These are phyloP conservation scores for Monilinia vaccinii-corymbosi DNA, from an alignment of 2,329 filamentous ascomycete genomes.

Conservation along the genomic window DNA sequence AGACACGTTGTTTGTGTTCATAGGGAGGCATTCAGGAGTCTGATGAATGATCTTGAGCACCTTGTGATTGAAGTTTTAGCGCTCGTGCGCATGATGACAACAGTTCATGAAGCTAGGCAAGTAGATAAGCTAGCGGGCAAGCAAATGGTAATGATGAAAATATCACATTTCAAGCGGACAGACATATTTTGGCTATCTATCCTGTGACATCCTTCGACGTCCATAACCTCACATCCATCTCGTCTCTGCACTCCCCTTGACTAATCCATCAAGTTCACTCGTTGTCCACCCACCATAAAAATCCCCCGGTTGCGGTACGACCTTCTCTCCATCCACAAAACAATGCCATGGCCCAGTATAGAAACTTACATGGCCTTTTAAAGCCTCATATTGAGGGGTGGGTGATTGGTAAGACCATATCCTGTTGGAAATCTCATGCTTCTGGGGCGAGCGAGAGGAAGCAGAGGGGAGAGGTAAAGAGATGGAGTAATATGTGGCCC, in stretches of 20 bases:
- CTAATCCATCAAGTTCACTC: slow-evolving; percentile 45
- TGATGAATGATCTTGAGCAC: neutral
- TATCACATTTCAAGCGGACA: too few species aligned
- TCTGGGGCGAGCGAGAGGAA: slow-evolving; percentile 19
- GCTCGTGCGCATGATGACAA: neutral
- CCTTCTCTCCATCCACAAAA: slow-evolving; percentile 51
- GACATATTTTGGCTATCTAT: neutral
- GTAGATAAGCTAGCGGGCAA: too few species aligned
- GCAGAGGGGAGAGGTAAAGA: slow-evolving; percentile 30
- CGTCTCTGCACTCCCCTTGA: slow-evolving; percentile 34
- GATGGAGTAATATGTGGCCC: slow-evolving; percentile 48
- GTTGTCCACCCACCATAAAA: slow-evolving; percentile 59
- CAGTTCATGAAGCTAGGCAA: too few species aligned
- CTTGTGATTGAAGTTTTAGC: neutral
- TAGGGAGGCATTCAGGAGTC: neutral
- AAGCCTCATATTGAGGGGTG: slow-evolving; percentile 40
- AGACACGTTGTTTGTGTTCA: neutral
- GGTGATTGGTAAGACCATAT: slow-evolving; percentile 53
- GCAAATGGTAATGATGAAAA: too few species aligned
- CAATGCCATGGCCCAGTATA: slow-evolving; percentile 55
- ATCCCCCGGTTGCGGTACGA: slow-evolving; percentile 49
- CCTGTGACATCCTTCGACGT: neutral
- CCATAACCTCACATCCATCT: slow-evolving; percentile 17
- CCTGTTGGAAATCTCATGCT: slow-evolving; percentile 36
- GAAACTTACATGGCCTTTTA: slow-evolving; percentile 49